Conservation (phyloP, 805 yeast genomes). For the Saturnispora serradocipensis region DNA sequence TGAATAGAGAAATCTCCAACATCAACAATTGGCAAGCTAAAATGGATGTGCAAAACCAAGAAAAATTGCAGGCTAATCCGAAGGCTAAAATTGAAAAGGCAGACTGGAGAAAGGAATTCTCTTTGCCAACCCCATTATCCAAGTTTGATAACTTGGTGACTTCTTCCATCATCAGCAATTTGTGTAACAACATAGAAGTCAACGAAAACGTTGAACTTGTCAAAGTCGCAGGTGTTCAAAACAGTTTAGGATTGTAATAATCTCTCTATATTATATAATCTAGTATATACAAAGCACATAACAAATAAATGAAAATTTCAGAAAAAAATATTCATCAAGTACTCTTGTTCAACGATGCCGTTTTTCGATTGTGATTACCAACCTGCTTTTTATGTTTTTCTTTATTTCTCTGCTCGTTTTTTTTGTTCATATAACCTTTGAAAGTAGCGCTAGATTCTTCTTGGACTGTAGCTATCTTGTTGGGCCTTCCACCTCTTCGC, state of each 20-base stretch:
- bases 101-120: conserved; percentile 53
- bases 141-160: conserved; percentile 63
- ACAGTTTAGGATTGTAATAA: background rate
- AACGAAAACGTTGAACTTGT: conserved; percentile 55
- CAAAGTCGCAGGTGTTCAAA: background rate
- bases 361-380: conserved; percentile 59
- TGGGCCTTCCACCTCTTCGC: conserved; percentile 6
- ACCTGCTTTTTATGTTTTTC: conserved; percentile 46
- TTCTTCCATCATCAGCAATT: conserved; percentile 58
- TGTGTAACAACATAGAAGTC: conserved; percentile 63
- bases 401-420: conserved; percentile 33
- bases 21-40: conserved; percentile 54
- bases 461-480: background rate
- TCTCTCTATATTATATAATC: background rate
- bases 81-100: conserved; percentile 34
- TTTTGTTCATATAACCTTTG: conserved; percentile 16
- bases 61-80: background rate
- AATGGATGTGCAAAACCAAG: background rate
- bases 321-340: background rate
- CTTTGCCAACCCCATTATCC: conserved; percentile 66
- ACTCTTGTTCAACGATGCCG: background rate
- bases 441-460: conserved; percentile 8
- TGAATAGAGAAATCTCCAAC: conserved; percentile 59
- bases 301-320: background rate
- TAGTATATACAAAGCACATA: background rate